Percentiles rank a stretch among this genome's conserved stretches.
Evolutionary conservation across 495 filamentous ascomycete species (phyloP).

Genomic region (Bacidia rubella): DNA sequence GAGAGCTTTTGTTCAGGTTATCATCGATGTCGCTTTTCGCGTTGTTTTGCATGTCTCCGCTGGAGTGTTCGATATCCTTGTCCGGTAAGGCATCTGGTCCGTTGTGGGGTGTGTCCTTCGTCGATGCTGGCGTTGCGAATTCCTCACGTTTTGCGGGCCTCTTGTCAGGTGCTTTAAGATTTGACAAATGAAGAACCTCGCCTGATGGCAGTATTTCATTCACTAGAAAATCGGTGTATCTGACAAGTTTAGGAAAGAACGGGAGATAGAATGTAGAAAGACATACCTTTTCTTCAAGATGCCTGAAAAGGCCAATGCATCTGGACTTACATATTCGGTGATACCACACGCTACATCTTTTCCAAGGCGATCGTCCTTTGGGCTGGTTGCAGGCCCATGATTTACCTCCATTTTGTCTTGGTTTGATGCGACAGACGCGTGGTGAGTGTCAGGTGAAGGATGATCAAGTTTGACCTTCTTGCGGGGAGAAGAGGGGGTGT

Average conservation of each 20-base stretch:
- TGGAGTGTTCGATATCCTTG: too few relatives aligned
- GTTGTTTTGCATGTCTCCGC: too few relatives aligned
- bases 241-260: slow-evolving; percentile 23
- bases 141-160: neutral
- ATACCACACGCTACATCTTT: slow-evolving; percentile 44
- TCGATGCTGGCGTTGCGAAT: neutral
- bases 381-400: neutral
- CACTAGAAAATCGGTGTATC: slow-evolving; percentile 91
- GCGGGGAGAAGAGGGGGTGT: neutral
- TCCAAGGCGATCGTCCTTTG: neutral
- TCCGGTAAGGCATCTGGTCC: neutral
- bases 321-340: slow-evolving; percentile 36
- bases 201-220: slow-evolving; percentile 78
- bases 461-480: neutral
- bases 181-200: slow-evolving; percentile 59
- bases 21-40: too few relatives aligned
- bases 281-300: slow-evolving; percentile 45
- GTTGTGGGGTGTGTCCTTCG: neutral
- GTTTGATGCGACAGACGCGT: neutral
- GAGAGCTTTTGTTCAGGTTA: too few relatives aligned
- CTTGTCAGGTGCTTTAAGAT: slow-evolving; percentile 20
- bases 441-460: neutral
- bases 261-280: neutral
- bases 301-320: slow-evolving; percentile 38
- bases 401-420: neutral